Conservation (phyloP, 805 yeast species). For the Wickerhamiella bombiphila region DNA sequence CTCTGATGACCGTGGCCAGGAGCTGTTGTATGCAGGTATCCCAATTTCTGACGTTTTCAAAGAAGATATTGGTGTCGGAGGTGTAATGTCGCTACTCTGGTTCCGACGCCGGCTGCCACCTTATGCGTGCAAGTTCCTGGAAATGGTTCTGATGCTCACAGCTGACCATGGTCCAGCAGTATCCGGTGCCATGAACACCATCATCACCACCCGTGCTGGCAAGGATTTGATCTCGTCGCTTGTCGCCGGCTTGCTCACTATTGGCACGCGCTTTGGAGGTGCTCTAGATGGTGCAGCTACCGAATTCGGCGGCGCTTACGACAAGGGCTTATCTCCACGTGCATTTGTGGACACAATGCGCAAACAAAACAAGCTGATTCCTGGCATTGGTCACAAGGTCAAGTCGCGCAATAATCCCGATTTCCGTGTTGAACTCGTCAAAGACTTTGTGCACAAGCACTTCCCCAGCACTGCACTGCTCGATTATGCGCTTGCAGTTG, state of each 20-base stretch:
- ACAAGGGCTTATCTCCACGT: constrained; percentile 32
- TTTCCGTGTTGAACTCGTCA: constrained; percentile 34
- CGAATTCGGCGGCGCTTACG: constrained; percentile 31
- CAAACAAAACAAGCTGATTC: constrained; percentile 33
- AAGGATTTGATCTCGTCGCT: constrained; percentile 33
- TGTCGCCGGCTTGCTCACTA: constrained; percentile 31
- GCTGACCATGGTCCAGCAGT: constrained; percentile 38
- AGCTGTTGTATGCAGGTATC: constrained; percentile 32
- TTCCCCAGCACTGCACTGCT: constrained; percentile 30
- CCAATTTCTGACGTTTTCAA: constrained; percentile 34
- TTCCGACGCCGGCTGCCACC: constrained; percentile 31
- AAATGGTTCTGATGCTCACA: constrained; percentile 36
- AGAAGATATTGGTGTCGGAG: constrained; percentile 34
- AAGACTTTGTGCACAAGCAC: constrained; percentile 31
- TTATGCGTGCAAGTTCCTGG: constrained; percentile 32
- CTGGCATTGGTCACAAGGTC: constrained; percentile 34
- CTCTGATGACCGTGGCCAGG: constrained; percentile 35
- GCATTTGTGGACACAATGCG: constrained; percentile 34
- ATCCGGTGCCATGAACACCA: constrained; percentile 35
- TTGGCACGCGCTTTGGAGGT: constrained; percentile 34
- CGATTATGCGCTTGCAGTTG: constrained; percentile 34
- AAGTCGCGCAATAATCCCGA: constrained; percentile 36
- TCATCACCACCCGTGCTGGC: constrained; percentile 34
- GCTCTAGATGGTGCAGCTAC: constrained; percentile 34
- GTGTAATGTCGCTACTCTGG: constrained; percentile 34